Evolutionary conservation across 78 protist species (phyloP), one percentile per base, ranked within the genome.

Genomic region (Salpingoeca rosetta): DNA sequence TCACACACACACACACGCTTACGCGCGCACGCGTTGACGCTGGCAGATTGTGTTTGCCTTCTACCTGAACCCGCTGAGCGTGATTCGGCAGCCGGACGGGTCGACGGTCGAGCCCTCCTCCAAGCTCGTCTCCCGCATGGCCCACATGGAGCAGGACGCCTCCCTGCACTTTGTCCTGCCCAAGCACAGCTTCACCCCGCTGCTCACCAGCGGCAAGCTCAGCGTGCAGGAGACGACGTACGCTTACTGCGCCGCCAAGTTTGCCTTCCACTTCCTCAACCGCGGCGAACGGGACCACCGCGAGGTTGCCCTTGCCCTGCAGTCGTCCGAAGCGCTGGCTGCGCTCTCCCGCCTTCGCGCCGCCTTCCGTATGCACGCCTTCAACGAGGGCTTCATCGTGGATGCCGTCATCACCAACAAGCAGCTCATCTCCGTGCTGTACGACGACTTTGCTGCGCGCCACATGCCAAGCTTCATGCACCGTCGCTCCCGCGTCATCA

Each of bases 221-320:
- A 73, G 51, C 10, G 81, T 75, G 87, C 82, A 56, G 17, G 87
- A 72, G 73, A 31, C 22, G 38, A 17, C 65, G 35, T 84, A 84
- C 42, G 78, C 87, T 10, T 84, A 42, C 81, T 22, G 45, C 74
- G 87, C 79, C 73, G 73, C 81, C 51, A 65, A 56, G 74, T 84
- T 84, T 74, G 79, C 65, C 65, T 76, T 56, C 57, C 87, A 84
- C 43, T 84, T 84, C 65, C 81, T 84, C 56, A 84, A 84, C 87
- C 87, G 87, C 31, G 87, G 72, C 11, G 42, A 75, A 42, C 31
- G 3, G 38, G 82, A 28, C 37, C 65, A 56, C 37, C 73, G 24
- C 40, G n/a, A n/a, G n/a, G n/a, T n/a, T n/a, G n/a, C n/a, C n/a
- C n/a, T n/a, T n/a, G n/a, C n/a, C n/a, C n/a, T n/a, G n/a, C 7